A percentile compares a stretch with the other conserved stretches of the same genome.
These are phyloP conservation scores for Schizochytrium sp. DNA, from an alignment of 108 stramenopile species.

Conservation along the genomic window DNA sequence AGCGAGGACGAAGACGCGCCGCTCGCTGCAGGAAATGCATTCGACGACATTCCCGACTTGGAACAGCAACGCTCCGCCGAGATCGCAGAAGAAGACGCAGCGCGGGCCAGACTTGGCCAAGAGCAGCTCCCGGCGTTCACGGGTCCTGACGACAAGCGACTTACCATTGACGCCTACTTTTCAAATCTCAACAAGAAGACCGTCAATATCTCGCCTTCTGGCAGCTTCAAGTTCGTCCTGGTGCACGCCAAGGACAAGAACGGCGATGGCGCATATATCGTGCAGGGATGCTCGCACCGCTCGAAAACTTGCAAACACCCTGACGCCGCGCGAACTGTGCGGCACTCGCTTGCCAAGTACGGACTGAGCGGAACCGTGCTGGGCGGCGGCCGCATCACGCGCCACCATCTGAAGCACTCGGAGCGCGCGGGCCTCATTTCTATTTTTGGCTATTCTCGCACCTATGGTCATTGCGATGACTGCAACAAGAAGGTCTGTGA, in stretches of 20 bases:
- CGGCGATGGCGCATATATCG: conserved; percentile 1
- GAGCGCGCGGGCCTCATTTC: neutral
- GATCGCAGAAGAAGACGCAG: neutral
- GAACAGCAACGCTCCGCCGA: neutral
- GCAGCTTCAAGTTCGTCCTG: conserved; percentile 12
- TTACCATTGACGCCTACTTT: conserved; percentile 5
- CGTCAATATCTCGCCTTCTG: conserved; percentile 8
- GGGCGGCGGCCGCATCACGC: conserved; percentile 16
- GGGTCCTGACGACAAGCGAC: neutral
- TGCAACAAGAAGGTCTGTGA: conserved; percentile 14
- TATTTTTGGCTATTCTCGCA: conserved; percentile 13
- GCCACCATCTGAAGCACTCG: neutral
- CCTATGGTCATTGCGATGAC: neutral
- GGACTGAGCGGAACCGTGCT: neutral
- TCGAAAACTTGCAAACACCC: conserved; percentile 7
- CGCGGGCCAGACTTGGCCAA: neutral
- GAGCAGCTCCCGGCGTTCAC: neutral
- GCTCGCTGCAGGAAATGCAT: neutral
- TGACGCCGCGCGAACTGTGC: neutral
- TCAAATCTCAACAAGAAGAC: neutral
- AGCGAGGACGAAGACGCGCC: neutral
- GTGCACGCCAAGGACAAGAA: conserved; percentile 20
- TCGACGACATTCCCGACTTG: neutral
- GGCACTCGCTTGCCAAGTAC: neutral
- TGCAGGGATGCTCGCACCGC: neutral